Evolutionary conservation across 805 yeast species (phyloP), one percentile per base, ranked within the genome.

Genomic region (Teunomyces lycoperdinae): DNA sequence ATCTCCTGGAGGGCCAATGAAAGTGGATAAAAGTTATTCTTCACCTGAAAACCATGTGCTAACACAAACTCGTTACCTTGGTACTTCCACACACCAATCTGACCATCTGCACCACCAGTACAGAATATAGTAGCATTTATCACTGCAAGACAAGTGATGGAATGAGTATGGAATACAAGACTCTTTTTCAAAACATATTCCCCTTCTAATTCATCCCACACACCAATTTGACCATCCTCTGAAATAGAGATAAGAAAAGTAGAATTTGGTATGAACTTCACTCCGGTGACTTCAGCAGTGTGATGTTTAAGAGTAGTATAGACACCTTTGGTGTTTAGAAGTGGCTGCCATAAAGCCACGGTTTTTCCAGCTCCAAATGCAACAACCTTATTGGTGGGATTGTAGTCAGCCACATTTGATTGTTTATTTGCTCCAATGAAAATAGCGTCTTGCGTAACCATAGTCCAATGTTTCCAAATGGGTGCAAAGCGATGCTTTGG

Each of bases 381-480:
- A 5, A 86, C 73, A 4, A 77, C 47, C 17, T 69, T 58, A 9
- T 57, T 55, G 1, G 47, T 45, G 0, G 59, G 46, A 49, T 75
- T 71, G 53, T 76, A 77, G 56, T 82, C 90, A 20, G 83, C 76
- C 5, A 78, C 80, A 50, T 77, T 79, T 4, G 81, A 69, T 56
- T 84, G 89, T 50, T 77, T 78, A 61, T 87, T 87, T 31, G 89
- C 89, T 11, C 95, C 95, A 14, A 79, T 71, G 60, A 86, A 85
- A 3, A 83, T 70, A 13, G 86, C 87, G 48, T 82, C 85, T 41
- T 38, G 30, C 4, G 30, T 20, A n/a, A 38, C 41, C 41, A 38
- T 38, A 9, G 30, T 38, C 9, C 16, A 9, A 11, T 38, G 28
- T 20, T 11, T 20, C 9, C 14, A 20, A 20, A 11, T 38, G 41